These are phyloP conservation scores for Tulasnella sp. DNA, from an alignment of 768 basidiomycete species.

Conservation along the genomic window DNA sequence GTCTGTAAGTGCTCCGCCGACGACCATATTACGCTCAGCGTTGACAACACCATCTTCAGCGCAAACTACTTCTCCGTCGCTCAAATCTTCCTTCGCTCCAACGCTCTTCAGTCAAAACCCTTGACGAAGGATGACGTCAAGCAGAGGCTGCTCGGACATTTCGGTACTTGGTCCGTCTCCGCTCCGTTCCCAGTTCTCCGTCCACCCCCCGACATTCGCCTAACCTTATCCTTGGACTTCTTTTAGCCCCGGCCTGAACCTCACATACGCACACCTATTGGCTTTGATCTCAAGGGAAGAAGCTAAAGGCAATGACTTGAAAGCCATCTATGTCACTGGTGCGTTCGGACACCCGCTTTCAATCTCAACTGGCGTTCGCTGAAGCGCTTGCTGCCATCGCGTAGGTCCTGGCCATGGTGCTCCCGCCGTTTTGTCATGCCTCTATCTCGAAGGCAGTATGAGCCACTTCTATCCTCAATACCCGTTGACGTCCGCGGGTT, in stretches of 20 bases:
- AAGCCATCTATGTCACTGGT: slow-evolving; percentile 78
- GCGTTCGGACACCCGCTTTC: slow-evolving; percentile 53
- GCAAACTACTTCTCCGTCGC: slow-evolving; percentile 50
- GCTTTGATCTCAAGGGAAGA: slow-evolving; percentile 47
- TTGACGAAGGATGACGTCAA: slow-evolving; percentile 75
- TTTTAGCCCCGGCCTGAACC: slow-evolving; percentile 69
- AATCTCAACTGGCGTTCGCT: neutral
- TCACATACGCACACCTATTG: slow-evolving; percentile 71
- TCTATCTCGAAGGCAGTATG: slow-evolving; percentile 72
- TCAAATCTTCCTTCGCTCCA: slow-evolving; percentile 82
- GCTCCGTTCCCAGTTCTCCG: neutral
- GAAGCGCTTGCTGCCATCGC: neutral
- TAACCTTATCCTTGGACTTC: slow-evolving; percentile 39
- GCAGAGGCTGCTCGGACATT: slow-evolving; percentile 77
- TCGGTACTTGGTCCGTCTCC: slow-evolving; percentile 58
- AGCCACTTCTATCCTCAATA: slow-evolving; percentile 50
- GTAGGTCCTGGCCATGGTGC: slow-evolving; percentile 69
- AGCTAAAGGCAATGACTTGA: slow-evolving; percentile 56
- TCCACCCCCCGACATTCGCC: neutral
- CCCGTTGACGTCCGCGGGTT: slow-evolving; percentile 51
- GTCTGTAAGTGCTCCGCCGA: slow-evolving; percentile 35
- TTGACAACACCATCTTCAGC: slow-evolving; percentile 27
- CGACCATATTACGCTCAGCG: slow-evolving; percentile 41
- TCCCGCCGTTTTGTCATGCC: slow-evolving; percentile 80
- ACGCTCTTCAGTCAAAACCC: slow-evolving; percentile 65